Percentiles rank a stretch among this genome's conserved stretches.
Evolutionary conservation across 306 rosid species (phyloP).

Genomic region (Lathyrus aphaca): DNA sequence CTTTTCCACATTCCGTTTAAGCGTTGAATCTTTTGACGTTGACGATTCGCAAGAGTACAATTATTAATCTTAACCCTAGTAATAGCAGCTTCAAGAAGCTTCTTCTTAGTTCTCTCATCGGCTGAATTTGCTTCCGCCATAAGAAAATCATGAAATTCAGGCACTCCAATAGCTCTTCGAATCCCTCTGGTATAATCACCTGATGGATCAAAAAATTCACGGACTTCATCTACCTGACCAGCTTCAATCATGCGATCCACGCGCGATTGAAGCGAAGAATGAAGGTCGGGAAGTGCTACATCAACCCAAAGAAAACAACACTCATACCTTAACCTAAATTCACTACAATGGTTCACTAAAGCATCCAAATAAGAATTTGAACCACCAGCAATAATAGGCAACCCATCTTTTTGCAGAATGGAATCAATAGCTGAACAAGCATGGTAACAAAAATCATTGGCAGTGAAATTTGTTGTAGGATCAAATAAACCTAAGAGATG

Average conservation of each 20-base stretch:
- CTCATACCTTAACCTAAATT: constrained; percentile 43
- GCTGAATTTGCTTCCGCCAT: constrained; percentile 27
- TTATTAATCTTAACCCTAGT: constrained; percentile 41
- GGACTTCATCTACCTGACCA: constrained; percentile 49
- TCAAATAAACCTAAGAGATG: constrained; percentile 58
- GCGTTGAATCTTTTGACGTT: constrained; percentile 45
- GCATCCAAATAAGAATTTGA: constrained; percentile 52
- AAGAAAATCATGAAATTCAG: constrained; percentile 45
- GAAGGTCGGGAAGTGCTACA: constrained; percentile 29
- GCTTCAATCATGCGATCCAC: constrained; percentile 52
- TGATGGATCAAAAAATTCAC: constrained; percentile 31
- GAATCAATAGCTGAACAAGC: constrained; percentile 46
- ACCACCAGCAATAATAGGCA: constrained; percentile 59
- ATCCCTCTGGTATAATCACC: constrained; percentile 45
- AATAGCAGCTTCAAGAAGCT: constrained; percentile 43
- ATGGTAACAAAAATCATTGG: constrained; percentile 44
- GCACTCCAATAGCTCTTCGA: constrained; percentile 50
- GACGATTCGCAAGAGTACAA: constrained; percentile 46
- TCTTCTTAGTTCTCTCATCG: constrained; percentile 13
- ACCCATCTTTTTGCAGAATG: constrained; percentile 38
- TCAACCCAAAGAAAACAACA: constrained; percentile 62
- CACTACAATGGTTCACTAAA: constrained; percentile 32
- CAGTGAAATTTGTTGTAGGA: constrained; percentile 42
- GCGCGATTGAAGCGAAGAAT: constrained; percentile 41
- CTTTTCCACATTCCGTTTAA: constrained; percentile 41